Evolutionary conservation across 1,284 basidiomycete genomes (phyloP).

Genomic region (Rhodofomes roseus): DNA sequence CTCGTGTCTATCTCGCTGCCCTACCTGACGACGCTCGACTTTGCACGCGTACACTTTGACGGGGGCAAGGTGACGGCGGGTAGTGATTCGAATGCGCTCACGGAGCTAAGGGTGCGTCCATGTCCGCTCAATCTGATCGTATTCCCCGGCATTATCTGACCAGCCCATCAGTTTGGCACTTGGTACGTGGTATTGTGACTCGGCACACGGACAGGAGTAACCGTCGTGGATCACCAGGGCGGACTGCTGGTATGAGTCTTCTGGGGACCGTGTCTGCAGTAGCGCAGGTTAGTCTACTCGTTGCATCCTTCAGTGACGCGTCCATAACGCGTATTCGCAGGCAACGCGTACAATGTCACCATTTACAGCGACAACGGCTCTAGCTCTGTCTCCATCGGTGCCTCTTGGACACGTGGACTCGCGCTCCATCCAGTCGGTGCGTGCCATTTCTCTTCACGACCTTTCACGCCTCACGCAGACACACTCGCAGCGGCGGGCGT

Average conservation of each 20-base stretch:
- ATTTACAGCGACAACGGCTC: constrained; percentile 34
- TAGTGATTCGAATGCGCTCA: constrained; percentile 28
- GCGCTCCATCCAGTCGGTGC: constrained; percentile 70
- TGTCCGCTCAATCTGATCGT: not conserved
- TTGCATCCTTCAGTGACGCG: not conserved
- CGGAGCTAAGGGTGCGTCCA: constrained; percentile 55
- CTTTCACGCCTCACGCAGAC: not conserved
- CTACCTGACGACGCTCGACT: constrained; percentile 58
- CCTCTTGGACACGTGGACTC: constrained; percentile 70
- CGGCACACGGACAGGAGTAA: not conserved
- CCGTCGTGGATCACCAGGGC: constrained; percentile 40
- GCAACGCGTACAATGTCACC: constrained; percentile 50
- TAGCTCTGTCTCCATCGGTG: constrained; percentile 38
- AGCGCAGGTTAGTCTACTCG: constrained; percentile 29
- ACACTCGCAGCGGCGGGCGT: constrained; percentile 50
- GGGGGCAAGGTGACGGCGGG: constrained; percentile 27
- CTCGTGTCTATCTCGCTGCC: constrained; percentile 70
- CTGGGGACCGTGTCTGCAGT: constrained; percentile 45
- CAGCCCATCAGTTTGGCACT: constrained; percentile 46
- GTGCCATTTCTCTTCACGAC: constrained; percentile 18
- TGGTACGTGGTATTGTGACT: constrained; percentile 40
- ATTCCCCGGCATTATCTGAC: not conserved
- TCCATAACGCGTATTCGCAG: constrained; percentile 25
- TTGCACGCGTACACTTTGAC: constrained; percentile 53
- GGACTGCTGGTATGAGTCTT: constrained; percentile 46